Percentiles rank a stretch among this genome's conserved stretches.
Conservation (phyloP, 805 yeast genomes). For the Saccharomycopsis sp. region DNA sequence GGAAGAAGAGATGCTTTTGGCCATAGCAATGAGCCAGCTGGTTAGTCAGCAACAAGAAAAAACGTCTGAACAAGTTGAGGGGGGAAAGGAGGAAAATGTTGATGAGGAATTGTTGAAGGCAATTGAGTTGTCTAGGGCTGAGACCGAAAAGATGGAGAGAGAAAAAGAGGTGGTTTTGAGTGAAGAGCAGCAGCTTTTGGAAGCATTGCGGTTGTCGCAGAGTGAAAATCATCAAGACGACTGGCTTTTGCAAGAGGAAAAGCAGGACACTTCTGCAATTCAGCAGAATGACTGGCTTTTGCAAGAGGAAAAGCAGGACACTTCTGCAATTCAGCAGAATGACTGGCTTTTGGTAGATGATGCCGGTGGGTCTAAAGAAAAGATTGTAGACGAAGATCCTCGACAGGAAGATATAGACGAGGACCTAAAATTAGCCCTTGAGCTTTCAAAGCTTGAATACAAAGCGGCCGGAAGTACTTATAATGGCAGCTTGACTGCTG, state of each 20-base stretch:
- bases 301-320: not conserved
- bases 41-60: not conserved
- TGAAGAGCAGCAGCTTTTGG: not conserved
- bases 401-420: constrained; percentile 6
- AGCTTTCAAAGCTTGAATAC: constrained; percentile 11
- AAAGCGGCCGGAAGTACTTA: not conserved
- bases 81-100: not conserved
- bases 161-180: not conserved
- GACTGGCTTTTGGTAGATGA: constrained; percentile 1
- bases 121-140: constrained; percentile 10
- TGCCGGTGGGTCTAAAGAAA: not conserved
- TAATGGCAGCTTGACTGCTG: not conserved
- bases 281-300: not conserved
- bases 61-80: not conserved
- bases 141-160: not conserved
- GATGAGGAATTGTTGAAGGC: constrained; percentile 8
- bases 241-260: not conserved
- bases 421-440: constrained; percentile 11
- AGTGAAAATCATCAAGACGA: not conserved
- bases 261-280: not conserved
- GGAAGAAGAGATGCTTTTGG: constrained; percentile 18
- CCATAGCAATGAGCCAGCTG: constrained; percentile 19
- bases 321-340: not conserved
- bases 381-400: not conserved
- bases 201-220: not conserved